Percentiles rank a stretch among this genome's conserved stretches.
Conservation (phyloP, 345 rosid species). For the Euclidium syriacum region DNA sequence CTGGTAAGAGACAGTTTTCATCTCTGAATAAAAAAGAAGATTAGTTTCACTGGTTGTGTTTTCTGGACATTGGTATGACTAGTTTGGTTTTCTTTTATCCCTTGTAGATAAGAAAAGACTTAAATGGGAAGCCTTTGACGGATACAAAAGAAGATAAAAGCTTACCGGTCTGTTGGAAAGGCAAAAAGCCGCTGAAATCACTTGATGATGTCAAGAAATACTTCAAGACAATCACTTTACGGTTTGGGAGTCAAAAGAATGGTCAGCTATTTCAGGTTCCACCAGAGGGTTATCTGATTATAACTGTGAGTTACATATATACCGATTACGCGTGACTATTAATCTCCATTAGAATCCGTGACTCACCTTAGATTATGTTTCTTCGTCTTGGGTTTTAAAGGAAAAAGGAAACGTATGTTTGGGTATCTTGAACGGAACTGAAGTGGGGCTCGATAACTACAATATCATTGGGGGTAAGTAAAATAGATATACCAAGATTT, state of each 20-base stretch:
- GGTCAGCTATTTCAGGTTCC: conserved; percentile 47
- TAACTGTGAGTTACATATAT: conserved; percentile 47
- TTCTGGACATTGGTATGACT: background rate
- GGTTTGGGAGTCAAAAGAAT: conserved; percentile 43
- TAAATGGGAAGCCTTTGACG: conserved; percentile 44
- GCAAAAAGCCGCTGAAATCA: conserved; percentile 45
- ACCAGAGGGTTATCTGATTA: conserved; percentile 71
- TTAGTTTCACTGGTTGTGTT: background rate
- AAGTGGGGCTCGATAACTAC: conserved; percentile 39
- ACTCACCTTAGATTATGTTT: conserved; percentile 17
- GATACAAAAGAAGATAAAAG: conserved; percentile 49
- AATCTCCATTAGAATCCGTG: background rate
- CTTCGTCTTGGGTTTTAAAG: conserved; percentile 28
- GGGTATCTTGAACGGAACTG: conserved; percentile 72
- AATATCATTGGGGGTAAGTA: conserved; percentile 68
- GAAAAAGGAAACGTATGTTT: conserved; percentile 68
- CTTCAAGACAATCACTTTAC: conserved; percentile 55
- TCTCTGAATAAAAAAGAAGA: background rate
- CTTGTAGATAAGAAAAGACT: conserved; percentile 20
- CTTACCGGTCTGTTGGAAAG: conserved; percentile 90
- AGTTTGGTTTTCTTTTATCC: background rate
- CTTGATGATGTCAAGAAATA: conserved; percentile 42
- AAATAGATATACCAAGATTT: background rate
- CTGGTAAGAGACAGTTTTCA: conserved; percentile 41
- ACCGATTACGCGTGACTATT: background rate